phyloP scores from a whole-genome alignment of 768 basidiomycete genomes.

The Hortiboletus campestris region DNA sequence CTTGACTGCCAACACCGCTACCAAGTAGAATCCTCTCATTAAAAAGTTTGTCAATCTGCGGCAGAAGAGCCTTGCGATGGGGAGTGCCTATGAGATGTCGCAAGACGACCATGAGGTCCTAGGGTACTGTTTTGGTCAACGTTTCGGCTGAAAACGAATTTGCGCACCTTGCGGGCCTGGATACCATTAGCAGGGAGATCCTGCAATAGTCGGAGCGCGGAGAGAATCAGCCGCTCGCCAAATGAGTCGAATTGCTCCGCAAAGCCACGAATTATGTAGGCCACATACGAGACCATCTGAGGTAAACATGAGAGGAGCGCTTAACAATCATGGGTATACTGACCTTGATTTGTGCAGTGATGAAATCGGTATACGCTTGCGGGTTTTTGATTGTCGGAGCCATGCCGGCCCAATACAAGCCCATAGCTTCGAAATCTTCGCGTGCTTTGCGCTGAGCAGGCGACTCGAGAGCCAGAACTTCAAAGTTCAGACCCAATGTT shows the following conservation, averaged over 20 bases:
- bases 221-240: slow-evolving; percentile 76
- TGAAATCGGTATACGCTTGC: slow-evolving; percentile 75
- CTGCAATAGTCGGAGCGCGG: slow-evolving; percentile 83
- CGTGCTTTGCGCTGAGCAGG: slow-evolving; percentile 79
- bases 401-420: slow-evolving; percentile 80
- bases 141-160: not conserved
- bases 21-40: slow-evolving; percentile 91
- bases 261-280: slow-evolving; percentile 78
- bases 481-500: slow-evolving; percentile 76
- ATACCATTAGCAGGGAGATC: slow-evolving; percentile 90
- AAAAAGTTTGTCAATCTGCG: slow-evolving; percentile 84
- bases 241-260: slow-evolving; percentile 67
- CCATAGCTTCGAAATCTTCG: slow-evolving; percentile 77
- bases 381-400: slow-evolving; percentile 72
- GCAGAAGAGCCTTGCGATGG: slow-evolving; percentile 73
- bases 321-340: not conserved
- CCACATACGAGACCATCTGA: slow-evolving; percentile 88
- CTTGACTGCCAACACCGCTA: slow-evolving; percentile 76
- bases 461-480: slow-evolving; percentile 73
- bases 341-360: slow-evolving; percentile 90
- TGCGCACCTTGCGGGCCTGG: slow-evolving; percentile 69
- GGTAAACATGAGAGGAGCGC: slow-evolving; percentile 5
- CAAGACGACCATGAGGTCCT: slow-evolving; percentile 93
- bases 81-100: slow-evolving; percentile 83
- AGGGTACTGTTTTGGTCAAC: not conserved